Evolutionary conservation across 2,329 filamentous ascomycete species (phyloP).

Genomic region (Amylocarpus encephaloides): DNA sequence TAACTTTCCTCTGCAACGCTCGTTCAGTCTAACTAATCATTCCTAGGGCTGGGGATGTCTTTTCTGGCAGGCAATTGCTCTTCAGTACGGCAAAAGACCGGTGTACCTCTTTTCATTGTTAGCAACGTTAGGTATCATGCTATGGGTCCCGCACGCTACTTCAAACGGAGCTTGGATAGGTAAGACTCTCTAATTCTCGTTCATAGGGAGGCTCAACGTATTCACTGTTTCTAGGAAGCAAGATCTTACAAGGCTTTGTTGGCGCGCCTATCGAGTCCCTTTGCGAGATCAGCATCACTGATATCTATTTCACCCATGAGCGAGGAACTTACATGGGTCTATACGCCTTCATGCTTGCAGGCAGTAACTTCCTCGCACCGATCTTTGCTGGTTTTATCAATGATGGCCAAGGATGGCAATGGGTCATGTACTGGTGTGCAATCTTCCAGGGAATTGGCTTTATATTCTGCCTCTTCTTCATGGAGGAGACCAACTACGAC

Average conservation of each 20-base stretch:
- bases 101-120: conserved; percentile 26
- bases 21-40: neutral
- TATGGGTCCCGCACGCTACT: neutral
- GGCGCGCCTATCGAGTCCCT: conserved; percentile 28
- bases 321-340: conserved; percentile 37
- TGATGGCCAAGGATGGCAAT: conserved; percentile 33
- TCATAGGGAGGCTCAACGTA: neutral
- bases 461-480: conserved; percentile 49
- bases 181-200: conserved; percentile 9
- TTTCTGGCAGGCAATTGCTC: conserved; percentile 46
- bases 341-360: conserved; percentile 39
- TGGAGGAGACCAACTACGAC: conserved; percentile 50
- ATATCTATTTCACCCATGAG: conserved; percentile 40
- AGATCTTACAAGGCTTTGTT: conserved; percentile 26
- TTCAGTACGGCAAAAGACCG: conserved; percentile 39
- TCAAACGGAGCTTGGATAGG: conserved; percentile 13
- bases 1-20: neutral
- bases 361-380: conserved; percentile 41
- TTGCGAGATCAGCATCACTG: conserved; percentile 30
- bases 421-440: conserved; percentile 41
- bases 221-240: conserved; percentile 14
- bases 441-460: conserved; percentile 45
- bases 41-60: conserved; percentile 42
- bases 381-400: conserved; percentile 45
- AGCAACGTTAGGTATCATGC: conserved; percentile 21